phyloP scores from a whole-genome alignment of 2,329 filamentous ascomycete genomes.

The Monosporascus sp. region DNA sequence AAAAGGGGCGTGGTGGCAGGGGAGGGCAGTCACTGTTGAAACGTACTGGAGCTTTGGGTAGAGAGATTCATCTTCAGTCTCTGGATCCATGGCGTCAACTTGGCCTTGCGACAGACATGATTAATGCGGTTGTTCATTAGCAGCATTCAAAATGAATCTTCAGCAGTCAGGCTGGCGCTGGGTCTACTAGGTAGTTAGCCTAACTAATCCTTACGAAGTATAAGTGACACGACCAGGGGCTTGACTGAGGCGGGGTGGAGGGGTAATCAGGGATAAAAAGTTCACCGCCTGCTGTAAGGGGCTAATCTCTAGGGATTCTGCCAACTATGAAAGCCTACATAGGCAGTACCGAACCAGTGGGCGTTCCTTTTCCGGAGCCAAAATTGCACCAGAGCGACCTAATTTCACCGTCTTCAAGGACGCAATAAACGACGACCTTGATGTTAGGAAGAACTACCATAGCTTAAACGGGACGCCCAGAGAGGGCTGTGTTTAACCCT shows the following conservation, averaged over 20 bases:
- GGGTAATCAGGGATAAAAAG: neutral
- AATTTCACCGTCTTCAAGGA: too few species aligned
- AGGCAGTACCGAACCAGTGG: too few species aligned
- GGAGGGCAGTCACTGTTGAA: neutral
- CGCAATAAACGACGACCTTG: too few species aligned
- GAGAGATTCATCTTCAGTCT: slow-evolving; percentile 11
- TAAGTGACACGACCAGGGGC: neutral
- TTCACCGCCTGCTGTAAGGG: neutral
- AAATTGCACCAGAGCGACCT: too few species aligned
- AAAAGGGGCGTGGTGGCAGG: too few species aligned
- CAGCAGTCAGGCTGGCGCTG: neutral
- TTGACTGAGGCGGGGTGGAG: neutral
- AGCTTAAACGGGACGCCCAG: too few species aligned
- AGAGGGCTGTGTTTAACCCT: too few species aligned
- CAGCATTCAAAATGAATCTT: neutral
- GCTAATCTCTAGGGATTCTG: neutral
- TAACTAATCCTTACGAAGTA: neutral
- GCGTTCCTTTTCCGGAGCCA: too few species aligned
- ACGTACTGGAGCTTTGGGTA: slow-evolving; percentile 20
- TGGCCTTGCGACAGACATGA: neutral
- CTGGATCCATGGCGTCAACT: slow-evolving; percentile 14
- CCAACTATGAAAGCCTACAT: neutral
- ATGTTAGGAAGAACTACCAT: too few species aligned
- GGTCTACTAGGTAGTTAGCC: slow-evolving; percentile 1
- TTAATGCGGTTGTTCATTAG: slow-evolving; percentile 1